phyloP scores from a whole-genome alignment of 768 basidiomycete genomes.

The Hypholoma fasciculare region DNA sequence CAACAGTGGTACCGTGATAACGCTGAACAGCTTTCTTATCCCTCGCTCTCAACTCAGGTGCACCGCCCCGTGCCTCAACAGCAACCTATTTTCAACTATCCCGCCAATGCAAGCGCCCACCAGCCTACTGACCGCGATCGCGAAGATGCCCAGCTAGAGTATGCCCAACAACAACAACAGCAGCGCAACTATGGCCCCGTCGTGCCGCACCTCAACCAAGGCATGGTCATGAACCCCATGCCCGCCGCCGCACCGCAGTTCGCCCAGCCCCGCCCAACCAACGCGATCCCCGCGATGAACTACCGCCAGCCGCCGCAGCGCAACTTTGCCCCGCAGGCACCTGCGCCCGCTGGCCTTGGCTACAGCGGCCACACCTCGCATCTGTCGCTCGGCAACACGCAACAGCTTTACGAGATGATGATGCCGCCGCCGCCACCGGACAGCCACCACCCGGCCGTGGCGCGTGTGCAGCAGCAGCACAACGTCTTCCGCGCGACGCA shows the following conservation, averaged over 20 bases:
- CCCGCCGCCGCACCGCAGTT: conserved; percentile 37
- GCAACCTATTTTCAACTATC: conserved; percentile 50
- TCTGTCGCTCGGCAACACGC: conserved; percentile 70
- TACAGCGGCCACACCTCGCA: conserved; percentile 62
- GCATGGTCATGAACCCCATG: conserved; percentile 19
- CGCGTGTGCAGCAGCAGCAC: conserved; percentile 79
- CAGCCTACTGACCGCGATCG: conserved; percentile 30
- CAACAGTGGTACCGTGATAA: conserved; percentile 51
- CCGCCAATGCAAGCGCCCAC: conserved; percentile 35
- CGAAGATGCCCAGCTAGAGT: conserved; percentile 55
- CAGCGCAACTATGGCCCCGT: conserved; percentile 55
- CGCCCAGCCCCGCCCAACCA: conserved; percentile 52
- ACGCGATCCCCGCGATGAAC: conserved; percentile 42
- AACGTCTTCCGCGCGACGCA: conserved; percentile 72
- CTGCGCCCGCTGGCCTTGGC: conserved; percentile 52
- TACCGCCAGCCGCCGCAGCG: conserved; percentile 70
- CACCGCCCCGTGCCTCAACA: conserved; percentile 53
- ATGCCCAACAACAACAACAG: conserved; percentile 36
- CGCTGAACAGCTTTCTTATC: conserved; percentile 58
- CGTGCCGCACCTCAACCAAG: conserved; percentile 29
- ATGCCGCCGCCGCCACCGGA: conserved; percentile 31
- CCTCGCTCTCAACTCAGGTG: conserved; percentile 61
- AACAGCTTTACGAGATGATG: conserved; percentile 84
- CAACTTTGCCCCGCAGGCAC: conserved; percentile 54
- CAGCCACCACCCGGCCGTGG: conserved; percentile 63